phyloP scores from a whole-genome alignment of 2,329 filamentous ascomycete genomes.

The Fusarium tanahbumbuense region DNA sequence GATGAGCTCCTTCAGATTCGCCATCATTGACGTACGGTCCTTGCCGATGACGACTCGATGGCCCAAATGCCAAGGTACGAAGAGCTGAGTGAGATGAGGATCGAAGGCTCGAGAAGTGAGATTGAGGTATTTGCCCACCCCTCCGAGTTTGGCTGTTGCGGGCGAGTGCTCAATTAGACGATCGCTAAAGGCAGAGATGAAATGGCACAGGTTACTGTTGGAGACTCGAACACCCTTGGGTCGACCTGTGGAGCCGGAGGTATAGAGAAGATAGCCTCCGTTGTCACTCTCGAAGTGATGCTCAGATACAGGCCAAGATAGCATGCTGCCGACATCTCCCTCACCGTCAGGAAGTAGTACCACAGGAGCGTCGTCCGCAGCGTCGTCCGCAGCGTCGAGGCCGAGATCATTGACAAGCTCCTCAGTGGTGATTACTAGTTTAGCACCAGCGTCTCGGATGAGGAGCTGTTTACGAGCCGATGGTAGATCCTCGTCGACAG shows the following conservation, averaged over 20 bases:
- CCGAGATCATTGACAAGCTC: neutral
- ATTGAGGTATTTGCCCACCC: slow-evolving; percentile 26
- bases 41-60: slow-evolving; percentile 6
- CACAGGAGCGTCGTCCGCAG: rapidly evolving
- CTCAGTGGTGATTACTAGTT: slow-evolving; percentile 4
- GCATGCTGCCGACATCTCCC: rapidly evolving
- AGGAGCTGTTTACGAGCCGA: slow-evolving; percentile 20
- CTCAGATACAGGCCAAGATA: neutral
- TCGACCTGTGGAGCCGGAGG: slow-evolving; percentile 21
- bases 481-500: slow-evolving; percentile 6
- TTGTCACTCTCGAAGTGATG: rapidly evolving
- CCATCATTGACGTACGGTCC: slow-evolving; percentile 17
- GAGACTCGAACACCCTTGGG: slow-evolving; percentile 28
- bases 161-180: slow-evolving; percentile 4
- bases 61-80: slow-evolving; percentile 25
- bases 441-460: slow-evolving; percentile 17
- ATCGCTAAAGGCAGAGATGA: slow-evolving; percentile 11
- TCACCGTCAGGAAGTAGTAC: neutral
- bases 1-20: slow-evolving; percentile 12
- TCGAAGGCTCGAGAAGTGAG: slow-evolving; percentile 27
- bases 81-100: slow-evolving; percentile 21
- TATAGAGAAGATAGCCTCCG: slow-evolving; percentile 31
- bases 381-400: neutral
- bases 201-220: slow-evolving; percentile 18
- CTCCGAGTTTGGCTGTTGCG: neutral